Evolutionary conservation across 495 filamentous ascomycete genomes (phyloP).

Genomic region (Trichoderma reesei): DNA sequence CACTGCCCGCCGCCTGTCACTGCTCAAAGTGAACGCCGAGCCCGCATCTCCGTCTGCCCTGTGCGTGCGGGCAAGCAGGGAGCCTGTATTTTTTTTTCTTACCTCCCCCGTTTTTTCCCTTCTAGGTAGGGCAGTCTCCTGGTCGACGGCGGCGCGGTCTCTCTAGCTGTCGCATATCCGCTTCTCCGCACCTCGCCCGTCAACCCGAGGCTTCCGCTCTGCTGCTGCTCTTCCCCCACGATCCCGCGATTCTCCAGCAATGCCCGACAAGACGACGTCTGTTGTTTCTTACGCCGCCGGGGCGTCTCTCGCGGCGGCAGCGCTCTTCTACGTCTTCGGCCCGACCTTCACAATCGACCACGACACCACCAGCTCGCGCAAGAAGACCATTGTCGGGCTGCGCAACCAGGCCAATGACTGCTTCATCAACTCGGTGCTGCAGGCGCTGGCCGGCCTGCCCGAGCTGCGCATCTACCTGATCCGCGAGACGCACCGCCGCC

Average conservation of each 20-base stretch:
- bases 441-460: constrained; percentile 88
- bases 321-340: constrained; percentile 91
- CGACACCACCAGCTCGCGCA: constrained; percentile 55
- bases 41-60: constrained; percentile 1
- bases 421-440: constrained; percentile 96
- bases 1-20: not conserved
- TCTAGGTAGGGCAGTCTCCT: not conserved
- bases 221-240: constrained; percentile 15
- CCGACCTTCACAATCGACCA: constrained; percentile 90
- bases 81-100: not conserved
- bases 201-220: constrained; percentile 6
- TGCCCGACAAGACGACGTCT: constrained; percentile 81
- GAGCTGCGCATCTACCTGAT: constrained; percentile 87
- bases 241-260: constrained; percentile 21
- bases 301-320: constrained; percentile 90
- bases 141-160: not conserved
- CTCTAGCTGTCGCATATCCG: not conserved
- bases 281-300: constrained; percentile 91
- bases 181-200: not conserved
- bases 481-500: constrained; percentile 71
- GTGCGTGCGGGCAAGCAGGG: constrained; percentile 8
- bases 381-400: constrained; percentile 84
- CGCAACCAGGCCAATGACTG: constrained; percentile 93
- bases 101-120: too few relatives aligned
- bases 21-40: not conserved